Percentiles rank a stretch among this genome's conserved stretches.
Conservation (phyloP, 2,329 filamentous ascomycete species). For the Tolypocladium pustulatum region DNA sequence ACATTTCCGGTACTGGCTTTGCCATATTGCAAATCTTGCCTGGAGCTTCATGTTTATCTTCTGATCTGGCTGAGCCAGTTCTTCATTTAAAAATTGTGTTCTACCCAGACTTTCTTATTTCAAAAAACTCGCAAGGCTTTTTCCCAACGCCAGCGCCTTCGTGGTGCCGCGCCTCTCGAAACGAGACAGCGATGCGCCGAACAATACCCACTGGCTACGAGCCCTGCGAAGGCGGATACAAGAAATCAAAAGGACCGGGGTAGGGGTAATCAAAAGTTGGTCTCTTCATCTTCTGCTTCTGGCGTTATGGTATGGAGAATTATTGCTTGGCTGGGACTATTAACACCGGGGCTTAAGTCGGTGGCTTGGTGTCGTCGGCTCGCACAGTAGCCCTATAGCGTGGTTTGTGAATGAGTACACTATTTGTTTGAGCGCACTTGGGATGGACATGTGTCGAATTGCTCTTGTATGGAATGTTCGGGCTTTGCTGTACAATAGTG, state of each 20-base stretch:
- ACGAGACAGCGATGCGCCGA: not conserved
- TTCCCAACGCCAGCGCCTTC: not conserved
- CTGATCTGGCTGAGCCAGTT: not conserved
- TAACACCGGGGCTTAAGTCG: not conserved
- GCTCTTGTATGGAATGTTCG: not conserved
- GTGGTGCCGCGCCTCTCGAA: not conserved
- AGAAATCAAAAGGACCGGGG: not conserved
- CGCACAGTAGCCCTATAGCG: not conserved
- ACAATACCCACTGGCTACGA: not conserved
- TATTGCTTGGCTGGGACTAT: not conserved
- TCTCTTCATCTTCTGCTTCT: not conserved
- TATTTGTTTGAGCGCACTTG: not conserved
- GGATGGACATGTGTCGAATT: not conserved
- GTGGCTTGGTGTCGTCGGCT: not conserved
- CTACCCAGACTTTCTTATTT: not conserved
- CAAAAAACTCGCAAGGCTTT: not conserved
- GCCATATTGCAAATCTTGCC: not conserved
- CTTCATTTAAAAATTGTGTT: not conserved
- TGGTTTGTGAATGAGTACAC: not conserved
- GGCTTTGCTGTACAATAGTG: not conserved
- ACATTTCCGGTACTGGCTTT: not conserved
- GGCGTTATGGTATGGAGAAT: not conserved
- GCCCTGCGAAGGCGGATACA: not conserved
- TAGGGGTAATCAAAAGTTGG: constrained; percentile 1
- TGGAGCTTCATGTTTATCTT: not conserved